phyloP scores from a whole-genome alignment of 805 yeast genomes.

The Schwanniomyces sp. region DNA sequence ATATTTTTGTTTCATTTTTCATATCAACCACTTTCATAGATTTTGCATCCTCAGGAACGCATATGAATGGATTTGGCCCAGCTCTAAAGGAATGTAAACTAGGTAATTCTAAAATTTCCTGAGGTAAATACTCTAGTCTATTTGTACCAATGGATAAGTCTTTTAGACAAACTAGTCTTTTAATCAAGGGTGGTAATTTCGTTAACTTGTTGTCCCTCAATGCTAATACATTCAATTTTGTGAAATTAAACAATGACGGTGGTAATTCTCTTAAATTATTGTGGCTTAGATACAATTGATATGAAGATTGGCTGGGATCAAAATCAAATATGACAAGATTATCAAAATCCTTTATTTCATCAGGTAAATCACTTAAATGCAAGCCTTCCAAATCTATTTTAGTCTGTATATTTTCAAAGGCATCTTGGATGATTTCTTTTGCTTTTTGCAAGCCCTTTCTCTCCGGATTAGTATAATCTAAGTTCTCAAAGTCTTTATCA shows the following conservation, averaged over 20 bases:
- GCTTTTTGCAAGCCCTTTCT: constrained; percentile 28
- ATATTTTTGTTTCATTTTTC: constrained; percentile 22
- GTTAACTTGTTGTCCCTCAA: constrained; percentile 51
- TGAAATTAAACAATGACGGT: constrained; percentile 50
- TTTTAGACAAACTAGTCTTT: constrained; percentile 39
- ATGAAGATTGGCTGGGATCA: constrained; percentile 21
- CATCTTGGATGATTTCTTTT: constrained; percentile 37
- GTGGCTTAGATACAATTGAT: constrained; percentile 52
- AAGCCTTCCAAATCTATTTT: constrained; percentile 48
- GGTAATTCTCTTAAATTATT: constrained; percentile 49
- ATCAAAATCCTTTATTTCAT: constrained; percentile 57
- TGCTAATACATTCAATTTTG: constrained; percentile 51
- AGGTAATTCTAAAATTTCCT: constrained; percentile 48
- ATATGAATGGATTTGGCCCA: constrained; percentile 51
- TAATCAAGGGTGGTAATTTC: constrained; percentile 48
- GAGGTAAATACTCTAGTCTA: constrained; percentile 51
- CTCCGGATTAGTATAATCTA: constrained; percentile 18
- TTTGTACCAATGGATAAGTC: constrained; percentile 55
- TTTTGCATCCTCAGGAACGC: constrained; percentile 26
- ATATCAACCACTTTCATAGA: constrained; percentile 11
- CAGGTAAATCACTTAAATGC: constrained; percentile 51
- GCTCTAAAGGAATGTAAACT: constrained; percentile 47
- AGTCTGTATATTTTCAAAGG: constrained; percentile 49
- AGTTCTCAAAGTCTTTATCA: constrained; percentile 24
- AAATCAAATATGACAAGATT: constrained; percentile 46